Evolutionary conservation across 2,329 filamentous ascomycete genomes (phyloP).

Genomic region (Alternaria conjuncta): DNA sequence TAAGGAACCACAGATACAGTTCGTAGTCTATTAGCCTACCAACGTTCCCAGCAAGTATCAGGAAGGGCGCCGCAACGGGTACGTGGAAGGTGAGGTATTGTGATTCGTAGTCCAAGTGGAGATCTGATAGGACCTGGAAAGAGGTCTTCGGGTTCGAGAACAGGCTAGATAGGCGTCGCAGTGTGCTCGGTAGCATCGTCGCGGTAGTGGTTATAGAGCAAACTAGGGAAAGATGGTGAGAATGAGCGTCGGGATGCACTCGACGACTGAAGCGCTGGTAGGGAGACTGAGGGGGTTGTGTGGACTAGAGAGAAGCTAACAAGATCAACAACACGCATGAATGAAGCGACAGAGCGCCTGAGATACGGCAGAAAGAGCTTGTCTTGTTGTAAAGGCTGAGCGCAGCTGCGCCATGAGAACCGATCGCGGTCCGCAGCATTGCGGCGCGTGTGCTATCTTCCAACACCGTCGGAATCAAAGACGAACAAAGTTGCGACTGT

Average conservation of each 20-base stretch:
- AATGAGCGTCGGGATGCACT: neutral
- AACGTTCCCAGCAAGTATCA: constrained; percentile 42
- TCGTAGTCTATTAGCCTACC: constrained; percentile 42
- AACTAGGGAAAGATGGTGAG: neutral
- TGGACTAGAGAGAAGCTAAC: neutral
- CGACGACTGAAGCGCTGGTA: neutral
- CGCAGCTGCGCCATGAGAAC: constrained; percentile 2
- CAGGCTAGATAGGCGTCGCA: constrained; percentile 33
- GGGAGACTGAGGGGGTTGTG: neutral
- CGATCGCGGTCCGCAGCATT: constrained; percentile 14
- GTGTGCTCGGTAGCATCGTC: constrained; percentile 13
- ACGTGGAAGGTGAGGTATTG: constrained; percentile 44
- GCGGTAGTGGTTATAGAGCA: neutral
- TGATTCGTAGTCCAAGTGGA: constrained; percentile 36
- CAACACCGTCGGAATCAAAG: neutral
- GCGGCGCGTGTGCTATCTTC: neutral
- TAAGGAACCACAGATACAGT: constrained; percentile 38
- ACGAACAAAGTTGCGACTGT: neutral
- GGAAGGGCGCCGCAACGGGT: constrained; percentile 32
- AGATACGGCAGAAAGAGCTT: neutral
- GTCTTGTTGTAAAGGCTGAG: constrained; percentile 12
- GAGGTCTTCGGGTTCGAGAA: constrained; percentile 31
- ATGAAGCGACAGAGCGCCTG: neutral
- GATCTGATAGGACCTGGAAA: constrained; percentile 44
- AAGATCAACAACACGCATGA: neutral